Base-by-base conservation (phyloP, 257 asterid genomes). In the Solanum corneliomulleri region DNA sequence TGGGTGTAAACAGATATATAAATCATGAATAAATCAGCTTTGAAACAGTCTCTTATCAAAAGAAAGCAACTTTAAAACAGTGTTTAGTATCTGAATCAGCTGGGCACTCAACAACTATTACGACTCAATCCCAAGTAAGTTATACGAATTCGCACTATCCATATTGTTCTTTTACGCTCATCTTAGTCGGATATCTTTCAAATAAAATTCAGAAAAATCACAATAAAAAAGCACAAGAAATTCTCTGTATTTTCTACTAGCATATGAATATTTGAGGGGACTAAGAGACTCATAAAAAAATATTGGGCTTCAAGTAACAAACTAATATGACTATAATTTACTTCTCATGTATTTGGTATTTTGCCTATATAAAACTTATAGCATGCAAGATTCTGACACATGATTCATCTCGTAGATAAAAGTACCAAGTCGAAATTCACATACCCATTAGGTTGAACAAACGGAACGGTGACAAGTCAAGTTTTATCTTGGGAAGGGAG, bases 401-500 rank as follows among this genome's bases (percentile, higher is more conserved):
- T n/a, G 37, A 80, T 47, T 47, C 85, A 45, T 77, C 64, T 80
- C 44, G 49, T 18, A 80, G 85, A 29, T 80, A 80, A 5, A 25
- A 29, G 20, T 23, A 42, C 85, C 29, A 71, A 80, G 11, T 7
- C 29, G 41, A 49, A 31, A 71, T 69, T 88, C 87, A 49, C 96
- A 83, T 94, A 97, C 99, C 96, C 99, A 97, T 97, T 82, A 97
- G 89, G 88, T 97, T 97, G 95, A 97, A 96, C 88, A 97, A 90
- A 86, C 99, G 99, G 89, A 95, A 97, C 81, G 98, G 97, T 33
- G 99, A 97, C 84, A 97, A 83, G 90, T 96, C 98, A 80, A 97
- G 93, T 92, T 95, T 97, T 90, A 96, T 97, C 94, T 95, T 97
- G 21, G 99, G 99, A 88, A 96, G 98, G 89, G 99, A 94, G 86